These are phyloP conservation scores for Dacryopinax primogenitus DNA, from an alignment of 768 basidiomycete genomes.

Conservation along the genomic window DNA sequence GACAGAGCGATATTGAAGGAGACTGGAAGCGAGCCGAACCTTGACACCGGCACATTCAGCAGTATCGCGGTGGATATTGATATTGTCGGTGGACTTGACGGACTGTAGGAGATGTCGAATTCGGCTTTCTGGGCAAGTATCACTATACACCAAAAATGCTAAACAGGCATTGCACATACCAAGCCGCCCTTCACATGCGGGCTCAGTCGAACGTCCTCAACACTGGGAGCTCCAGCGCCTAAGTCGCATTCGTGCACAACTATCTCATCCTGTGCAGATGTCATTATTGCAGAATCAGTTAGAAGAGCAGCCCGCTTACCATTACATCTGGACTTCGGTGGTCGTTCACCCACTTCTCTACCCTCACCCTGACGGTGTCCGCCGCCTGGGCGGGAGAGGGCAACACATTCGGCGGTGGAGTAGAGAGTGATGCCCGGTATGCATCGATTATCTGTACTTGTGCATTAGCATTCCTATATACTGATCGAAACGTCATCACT, in stretches of 20 bases:
- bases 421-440: slow-evolving; percentile 40
- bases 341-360: slow-evolving; percentile 71
- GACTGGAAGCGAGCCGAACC: slow-evolving; percentile 70
- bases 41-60: slow-evolving; percentile 73
- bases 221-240: slow-evolving; percentile 62
- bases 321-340: slow-evolving; percentile 57
- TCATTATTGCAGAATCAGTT: slow-evolving; percentile 9
- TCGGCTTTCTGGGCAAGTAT: slow-evolving; percentile 48
- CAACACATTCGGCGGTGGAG: slow-evolving; percentile 52
- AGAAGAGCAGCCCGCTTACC: slow-evolving; percentile 33
- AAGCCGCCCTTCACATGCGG: slow-evolving; percentile 28
- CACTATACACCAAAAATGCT: neutral
- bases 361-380: slow-evolving; percentile 62
- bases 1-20: slow-evolving; percentile 68
- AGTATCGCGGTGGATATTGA: slow-evolving; percentile 71
- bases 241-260: slow-evolving; percentile 74
- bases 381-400: slow-evolving; percentile 60
- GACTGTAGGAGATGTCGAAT: slow-evolving; percentile 73
- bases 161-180: slow-evolving; percentile 16
- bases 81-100: slow-evolving; percentile 52
- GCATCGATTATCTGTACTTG: slow-evolving; percentile 47
- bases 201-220: slow-evolving; percentile 56
- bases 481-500: slow-evolving; percentile 17
- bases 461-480: neutral
- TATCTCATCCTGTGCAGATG: slow-evolving; percentile 55